Conservation (phyloP, 495 filamentous ascomycete species). For the Podospora pseudoanserina region DNA sequence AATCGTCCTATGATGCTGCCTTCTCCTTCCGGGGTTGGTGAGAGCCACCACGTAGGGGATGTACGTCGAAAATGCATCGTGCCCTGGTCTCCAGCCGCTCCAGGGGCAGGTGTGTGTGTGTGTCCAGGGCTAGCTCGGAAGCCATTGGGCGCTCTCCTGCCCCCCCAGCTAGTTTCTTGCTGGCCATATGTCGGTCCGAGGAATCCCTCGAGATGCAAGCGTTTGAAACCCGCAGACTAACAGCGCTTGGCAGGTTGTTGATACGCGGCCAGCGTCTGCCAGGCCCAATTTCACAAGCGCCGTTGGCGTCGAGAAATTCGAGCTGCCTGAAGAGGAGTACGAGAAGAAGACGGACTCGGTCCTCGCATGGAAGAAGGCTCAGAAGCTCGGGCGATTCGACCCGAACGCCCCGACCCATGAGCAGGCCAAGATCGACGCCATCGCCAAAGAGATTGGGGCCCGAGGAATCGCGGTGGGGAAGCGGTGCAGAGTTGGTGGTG, state of each 20-base stretch:
- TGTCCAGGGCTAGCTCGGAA: neutral
- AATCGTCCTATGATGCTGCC: neutral
- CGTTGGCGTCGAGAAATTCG: constrained; percentile 79
- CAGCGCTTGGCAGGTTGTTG: constrained; percentile 59
- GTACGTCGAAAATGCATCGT: neutral
- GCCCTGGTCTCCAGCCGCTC: neutral
- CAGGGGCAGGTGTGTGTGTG: neutral
- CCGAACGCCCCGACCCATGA: constrained; percentile 71
- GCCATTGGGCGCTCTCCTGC: neutral
- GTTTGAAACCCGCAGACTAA: constrained; percentile 18
- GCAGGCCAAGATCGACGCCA: constrained; percentile 62
- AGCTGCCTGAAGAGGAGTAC: constrained; percentile 76
- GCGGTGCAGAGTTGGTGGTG: constrained; percentile 59
- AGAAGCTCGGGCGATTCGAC: constrained; percentile 93
- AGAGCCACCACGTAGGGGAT: neutral
- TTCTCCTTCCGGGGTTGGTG: neutral
- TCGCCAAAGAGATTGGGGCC: constrained; percentile 60
- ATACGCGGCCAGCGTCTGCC: constrained; percentile 68
- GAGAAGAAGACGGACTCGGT: constrained; percentile 80
- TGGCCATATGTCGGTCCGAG: neutral
- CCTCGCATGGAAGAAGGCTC: constrained; percentile 85
- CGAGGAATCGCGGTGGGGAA: constrained; percentile 63
- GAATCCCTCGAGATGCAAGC: neutral
- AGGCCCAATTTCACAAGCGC: constrained; percentile 74
- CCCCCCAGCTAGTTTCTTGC: neutral